Base-by-base conservation (phyloP, 2,329 filamentous ascomycete species). In the Juglanconis oblonga region DNA sequence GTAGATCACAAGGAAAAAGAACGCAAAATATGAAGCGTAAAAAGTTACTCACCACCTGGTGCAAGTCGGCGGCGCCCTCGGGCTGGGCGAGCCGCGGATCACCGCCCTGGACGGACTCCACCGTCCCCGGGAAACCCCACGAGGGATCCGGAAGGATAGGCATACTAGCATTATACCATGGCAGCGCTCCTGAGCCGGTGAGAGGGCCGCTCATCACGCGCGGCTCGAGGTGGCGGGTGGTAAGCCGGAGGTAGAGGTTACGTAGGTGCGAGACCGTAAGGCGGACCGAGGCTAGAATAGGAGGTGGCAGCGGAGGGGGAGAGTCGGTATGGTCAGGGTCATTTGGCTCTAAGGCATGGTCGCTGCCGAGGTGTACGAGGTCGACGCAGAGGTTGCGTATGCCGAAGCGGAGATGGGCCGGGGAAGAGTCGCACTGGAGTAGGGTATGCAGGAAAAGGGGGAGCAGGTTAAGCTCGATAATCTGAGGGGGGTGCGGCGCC, bases 141-240 rank as follows among this genome's bases (percentile, higher is more conserved):
- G 11, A 14, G n/a, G 40, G 24, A 9, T 33, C 36, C 32, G 51
- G 51, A 17, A 53, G 9, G 17, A 53, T 32, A 31, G 51, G 51
- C 5, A 53, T 17, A n/a, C 49, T 58, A 6, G 56, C 50, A 49
- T 53, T 58, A 24, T 58, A 58, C 56, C 56, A 58, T 17, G 56
- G 32, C 7, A 11, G 13, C 9, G 56, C 24, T 4, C 33, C 42
- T 17, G 49, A 24, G 49, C 40, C 45, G 2, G 9, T 38, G 8
- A 58, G 44, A 4, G 56, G 50, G 6, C 56, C 56, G 5, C 33
- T 38, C 56, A 32, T 58, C 3, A 58, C 40, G 40, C 50, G 56
- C 32, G 56, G 50, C 13, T 58, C 56, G 17, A 52, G 38, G 49
- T 45, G 31, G 6, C 6, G 44, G n/a, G 40, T 32, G 33, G 14